Percentiles rank a stretch among this genome's conserved stretches.
Evolutionary conservation across 306 rosid genomes (phyloP).

Genomic region (Geum urbanum): DNA sequence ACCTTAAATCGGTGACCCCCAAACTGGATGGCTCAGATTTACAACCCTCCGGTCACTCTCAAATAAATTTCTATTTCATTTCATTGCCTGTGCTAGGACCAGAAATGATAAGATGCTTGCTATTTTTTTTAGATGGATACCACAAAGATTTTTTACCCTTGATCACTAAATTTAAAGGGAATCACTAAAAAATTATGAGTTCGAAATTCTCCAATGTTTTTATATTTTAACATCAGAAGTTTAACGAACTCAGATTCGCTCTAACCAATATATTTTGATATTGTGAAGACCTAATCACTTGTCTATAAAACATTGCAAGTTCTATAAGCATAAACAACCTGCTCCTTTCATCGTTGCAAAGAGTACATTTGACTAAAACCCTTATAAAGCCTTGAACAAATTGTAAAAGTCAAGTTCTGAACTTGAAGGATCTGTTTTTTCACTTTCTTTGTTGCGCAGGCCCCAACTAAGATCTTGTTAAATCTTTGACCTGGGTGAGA

Average conservation of each 20-base stretch:
- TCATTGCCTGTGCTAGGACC: constrained; percentile 8
- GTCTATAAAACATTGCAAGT: neutral
- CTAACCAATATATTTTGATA: too few species aligned
- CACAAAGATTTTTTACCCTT: neutral
- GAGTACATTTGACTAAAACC: neutral
- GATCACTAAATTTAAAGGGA: neutral
- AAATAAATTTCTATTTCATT: neutral
- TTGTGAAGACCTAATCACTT: too few species aligned
- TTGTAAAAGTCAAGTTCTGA: neutral
- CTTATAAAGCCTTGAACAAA: neutral
- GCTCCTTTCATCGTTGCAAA: neutral
- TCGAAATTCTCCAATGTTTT: neutral
- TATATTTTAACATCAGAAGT: neutral
- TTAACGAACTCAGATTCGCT: neutral
- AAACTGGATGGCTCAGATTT: constrained; percentile 24
- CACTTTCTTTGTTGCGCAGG: neutral
- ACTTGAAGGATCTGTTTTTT: neutral
- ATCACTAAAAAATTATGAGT: too few species aligned
- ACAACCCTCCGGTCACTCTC: constrained; percentile 6
- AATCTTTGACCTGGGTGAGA: constrained; percentile 8
- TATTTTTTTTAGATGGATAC: neutral
- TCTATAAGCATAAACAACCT: neutral
- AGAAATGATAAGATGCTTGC: neutral
- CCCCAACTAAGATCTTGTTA: constrained; percentile 6
- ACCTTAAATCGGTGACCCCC: constrained; percentile 18